Base-by-base conservation (phyloP, 208 protist species). In the Paratrypanosoma confusum region DNA sequence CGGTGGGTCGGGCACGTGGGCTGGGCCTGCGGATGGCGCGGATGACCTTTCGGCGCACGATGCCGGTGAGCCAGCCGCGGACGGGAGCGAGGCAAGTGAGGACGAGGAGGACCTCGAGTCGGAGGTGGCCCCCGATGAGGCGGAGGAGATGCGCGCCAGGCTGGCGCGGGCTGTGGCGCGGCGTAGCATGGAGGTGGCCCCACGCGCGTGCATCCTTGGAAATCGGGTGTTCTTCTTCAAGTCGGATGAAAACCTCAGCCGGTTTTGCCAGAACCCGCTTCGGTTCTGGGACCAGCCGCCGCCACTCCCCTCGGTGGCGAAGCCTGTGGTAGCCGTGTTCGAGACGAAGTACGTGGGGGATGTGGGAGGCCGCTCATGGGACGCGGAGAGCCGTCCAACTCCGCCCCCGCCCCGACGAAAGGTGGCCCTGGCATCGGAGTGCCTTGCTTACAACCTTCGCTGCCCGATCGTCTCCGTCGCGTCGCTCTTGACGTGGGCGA, bases 401-500 rank as follows among this genome's bases (percentile, higher is more conserved):
- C n/a, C n/a, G n/a, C n/a, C n/a, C n/a, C n/a, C n/a, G n/a, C n/a
- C n/a, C n/a, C n/a, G n/a, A n/a, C n/a, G n/a, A n/a, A n/a, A n/a
- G n/a, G n/a, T n/a, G n/a, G n/a, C n/a, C n/a, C n/a, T n/a, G n/a
- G n/a, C n/a, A n/a, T n/a, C 80, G 1, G 69, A 90, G 59, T 74
- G 74, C 16, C 33, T 87, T 18, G 84, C 84, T 5, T 70, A 65
- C 51, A 90, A 82, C 58, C 48, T 81, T 5, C 36, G 57, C 16
- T 41, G 17, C 28, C 62, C 70, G 25, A 71, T 84, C 41, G 40
- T 93, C 21, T 76, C 69, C 3, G 48, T 69, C 23, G 39, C 75
- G n/a, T 78, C 81, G 52, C 66, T 93, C 48, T 60, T 93, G 39
- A 62, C 67, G n/a, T 93, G 84, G 81, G 75, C 72, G 3, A 50